Base-by-base conservation (phyloP, 768 basidiomycete genomes). In the Leucosporidium yakuticum region DNA sequence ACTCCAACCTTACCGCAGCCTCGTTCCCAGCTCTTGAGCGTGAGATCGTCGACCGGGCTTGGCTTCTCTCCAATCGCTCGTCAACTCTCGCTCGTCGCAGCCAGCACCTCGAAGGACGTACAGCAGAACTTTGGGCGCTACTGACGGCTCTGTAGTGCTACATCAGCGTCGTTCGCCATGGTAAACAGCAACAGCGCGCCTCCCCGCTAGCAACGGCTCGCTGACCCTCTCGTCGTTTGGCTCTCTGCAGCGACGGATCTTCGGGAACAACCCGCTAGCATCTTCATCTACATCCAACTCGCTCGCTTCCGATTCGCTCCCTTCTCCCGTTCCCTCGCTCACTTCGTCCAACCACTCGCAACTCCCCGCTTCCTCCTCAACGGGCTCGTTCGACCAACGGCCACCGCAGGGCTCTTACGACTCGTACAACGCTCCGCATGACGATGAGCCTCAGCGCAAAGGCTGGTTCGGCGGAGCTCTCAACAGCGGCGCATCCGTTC, bases 391-490 rank as follows among this genome's bases (percentile, higher is more conserved):
- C 34, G 57, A 19, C 39, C 44, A 60, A 36, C 21, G 58, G 25
- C 36, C 31, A 27, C 1, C 11, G 11, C 27, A 29, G 60, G 50
- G 20, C 49, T 54, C 53, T 54, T 31, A 44, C 39, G 39, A 44
- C 27, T 54, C 53, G 15, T 31, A 25, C 25, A 54, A 15, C 31
- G 19, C 60, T 48, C 15, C 49, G 31, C 19, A 31, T 32, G 7
- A 50, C 61, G 58, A 65, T 49, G 8, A n/a, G 34, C 39, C 49
- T 48, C 63, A 47, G 63, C 29, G 60, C 44, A 69, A 69, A 15
- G 60, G 64, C 9, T 69, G 68, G 68, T 65, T 69, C 61, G 64
- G 68, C 53, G 59, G 55, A 19, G 59, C 64, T 34, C 60, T 64
- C 15, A 54, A 54, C 53, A 31, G 27, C 27, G 53, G 25, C 27